Evolutionary conservation across 2,329 filamentous ascomycete species (phyloP).

Genomic region (Arthrobotrys iridis): DNA sequence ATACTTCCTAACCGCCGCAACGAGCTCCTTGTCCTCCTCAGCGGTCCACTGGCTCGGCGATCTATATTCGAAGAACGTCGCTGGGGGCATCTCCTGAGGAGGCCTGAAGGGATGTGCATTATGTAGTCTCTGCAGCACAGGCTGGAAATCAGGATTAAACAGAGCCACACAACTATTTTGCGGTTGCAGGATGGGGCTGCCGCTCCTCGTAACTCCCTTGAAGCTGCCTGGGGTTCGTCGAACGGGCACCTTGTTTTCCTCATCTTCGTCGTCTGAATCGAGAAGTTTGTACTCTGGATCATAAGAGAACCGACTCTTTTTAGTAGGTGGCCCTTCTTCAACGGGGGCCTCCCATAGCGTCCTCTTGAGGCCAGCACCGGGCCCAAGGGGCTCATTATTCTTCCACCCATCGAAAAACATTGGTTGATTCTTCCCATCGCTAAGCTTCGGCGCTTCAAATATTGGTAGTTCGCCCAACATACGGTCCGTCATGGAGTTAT

Average conservation of each 20-base stretch:
- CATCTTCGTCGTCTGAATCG: conserved; percentile 73
- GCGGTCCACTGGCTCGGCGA: conserved; percentile 90
- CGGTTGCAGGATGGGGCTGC: conserved; percentile 67
- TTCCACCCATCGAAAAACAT: conserved; percentile 48
- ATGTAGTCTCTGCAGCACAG: conserved; percentile 87
- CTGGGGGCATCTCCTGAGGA: conserved; percentile 92
- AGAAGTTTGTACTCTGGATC: conserved; percentile 60
- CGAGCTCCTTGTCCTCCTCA: conserved; percentile 89
- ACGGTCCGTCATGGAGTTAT: conserved; percentile 78
- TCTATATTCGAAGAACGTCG: conserved; percentile 88
- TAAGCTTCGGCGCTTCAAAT: conserved; percentile 70
- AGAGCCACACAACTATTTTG: conserved; percentile 81
- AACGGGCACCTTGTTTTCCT: conserved; percentile 59
- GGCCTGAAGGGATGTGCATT: conserved; percentile 92
- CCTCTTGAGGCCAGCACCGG: conserved; percentile 36
- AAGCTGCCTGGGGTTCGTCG: conserved; percentile 52
- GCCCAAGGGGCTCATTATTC: conserved; percentile 48
- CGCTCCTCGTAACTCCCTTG: conserved; percentile 22
- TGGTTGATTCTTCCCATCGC: conserved; percentile 14
- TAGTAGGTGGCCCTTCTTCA: conserved; percentile 72
- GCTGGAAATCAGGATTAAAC: conserved; percentile 88
- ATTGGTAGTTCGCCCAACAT: conserved; percentile 83
- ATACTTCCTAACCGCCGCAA: conserved; percentile 85
- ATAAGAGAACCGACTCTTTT: conserved; percentile 85
- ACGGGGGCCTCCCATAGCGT: conserved; percentile 67